Percentiles rank a stretch among this genome's conserved stretches.
phyloP scores from a whole-genome alignment of 441 rosid genomes.

The Erodium texanum region DNA sequence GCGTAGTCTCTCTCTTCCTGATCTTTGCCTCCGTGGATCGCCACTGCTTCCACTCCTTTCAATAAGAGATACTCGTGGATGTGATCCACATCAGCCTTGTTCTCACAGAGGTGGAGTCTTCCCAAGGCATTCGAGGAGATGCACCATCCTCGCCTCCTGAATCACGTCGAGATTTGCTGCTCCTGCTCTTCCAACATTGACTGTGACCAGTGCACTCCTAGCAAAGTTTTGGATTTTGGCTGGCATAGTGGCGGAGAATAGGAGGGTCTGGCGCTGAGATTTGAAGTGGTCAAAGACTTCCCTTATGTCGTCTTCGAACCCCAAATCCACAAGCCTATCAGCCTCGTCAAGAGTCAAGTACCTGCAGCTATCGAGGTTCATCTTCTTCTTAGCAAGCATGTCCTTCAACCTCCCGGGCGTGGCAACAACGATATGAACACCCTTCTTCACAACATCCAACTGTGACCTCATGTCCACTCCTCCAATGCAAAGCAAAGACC shows the following conservation, averaged over 20 bases:
- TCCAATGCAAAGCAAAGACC: constrained; percentile 75
- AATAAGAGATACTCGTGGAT: constrained; percentile 81
- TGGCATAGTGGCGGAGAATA: constrained; percentile 95
- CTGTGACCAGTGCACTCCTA: constrained; percentile 74
- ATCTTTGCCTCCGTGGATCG: constrained; percentile 87
- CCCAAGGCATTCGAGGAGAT: constrained; percentile 86
- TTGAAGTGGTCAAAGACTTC: constrained; percentile 90
- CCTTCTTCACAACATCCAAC: constrained; percentile 72
- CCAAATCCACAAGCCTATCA: constrained; percentile 88
- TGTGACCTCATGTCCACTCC: constrained; percentile 89
- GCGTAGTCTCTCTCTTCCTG: constrained; percentile 93
- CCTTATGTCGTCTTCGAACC: constrained; percentile 94
- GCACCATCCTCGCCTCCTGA: constrained; percentile 87
- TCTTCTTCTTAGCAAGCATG: constrained; percentile 87
- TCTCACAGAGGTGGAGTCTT: constrained; percentile 97
- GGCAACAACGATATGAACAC: constrained; percentile 85
- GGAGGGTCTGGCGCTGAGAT: constrained; percentile 83
- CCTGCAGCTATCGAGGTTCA: constrained; percentile 79
- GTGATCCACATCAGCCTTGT: constrained; percentile 85
- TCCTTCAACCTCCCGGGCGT: constrained; percentile 87
- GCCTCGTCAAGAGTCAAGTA: constrained; percentile 92
- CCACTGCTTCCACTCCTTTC: constrained; percentile 92
- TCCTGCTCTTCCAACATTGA: constrained; percentile 89
- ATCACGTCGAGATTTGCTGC: constrained; percentile 95
- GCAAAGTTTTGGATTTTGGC: constrained; percentile 88